Percentiles rank a stretch among this genome's conserved stretches.
Evolutionary conservation across 345 rosid genomes (phyloP).

Genomic region (Melaleuca alternifolia): DNA sequence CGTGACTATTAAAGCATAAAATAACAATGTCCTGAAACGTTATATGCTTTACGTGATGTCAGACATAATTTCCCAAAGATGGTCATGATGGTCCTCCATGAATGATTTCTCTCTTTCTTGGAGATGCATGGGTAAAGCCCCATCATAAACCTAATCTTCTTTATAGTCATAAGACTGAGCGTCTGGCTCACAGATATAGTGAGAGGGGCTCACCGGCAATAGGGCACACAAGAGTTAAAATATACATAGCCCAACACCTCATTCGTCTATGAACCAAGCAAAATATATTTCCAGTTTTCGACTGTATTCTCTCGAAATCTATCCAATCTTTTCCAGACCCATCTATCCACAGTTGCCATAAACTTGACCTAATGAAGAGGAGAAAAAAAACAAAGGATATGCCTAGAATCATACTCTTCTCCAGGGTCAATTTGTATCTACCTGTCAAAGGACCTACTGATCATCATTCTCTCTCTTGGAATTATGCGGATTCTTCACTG

Average conservation of each 20-base stretch:
- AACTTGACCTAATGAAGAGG: background rate
- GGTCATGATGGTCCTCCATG: background rate
- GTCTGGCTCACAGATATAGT: too few species aligned
- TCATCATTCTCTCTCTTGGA: background rate
- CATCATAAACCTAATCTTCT: background rate
- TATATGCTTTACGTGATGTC: background rate
- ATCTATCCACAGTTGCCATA: background rate
- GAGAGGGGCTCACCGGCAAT: too few species aligned
- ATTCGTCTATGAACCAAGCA: too few species aligned
- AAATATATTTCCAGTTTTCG: too few species aligned
- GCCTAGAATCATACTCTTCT: background rate
- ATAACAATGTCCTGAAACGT: background rate
- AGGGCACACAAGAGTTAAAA: too few species aligned
- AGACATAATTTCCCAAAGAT: background rate
- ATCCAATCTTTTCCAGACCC: too few species aligned
- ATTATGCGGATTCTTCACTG: background rate
- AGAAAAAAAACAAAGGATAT: background rate
- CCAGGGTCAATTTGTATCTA: background rate
- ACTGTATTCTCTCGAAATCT: too few species aligned
- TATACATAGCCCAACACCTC: too few species aligned
- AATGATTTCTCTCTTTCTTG: background rate
- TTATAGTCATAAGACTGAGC: too few species aligned
- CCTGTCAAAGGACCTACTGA: background rate
- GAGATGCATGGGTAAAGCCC: background rate
- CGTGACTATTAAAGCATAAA: background rate